phyloP scores from a whole-genome alignment of 306 rosid species.

The Senna tora region DNA sequence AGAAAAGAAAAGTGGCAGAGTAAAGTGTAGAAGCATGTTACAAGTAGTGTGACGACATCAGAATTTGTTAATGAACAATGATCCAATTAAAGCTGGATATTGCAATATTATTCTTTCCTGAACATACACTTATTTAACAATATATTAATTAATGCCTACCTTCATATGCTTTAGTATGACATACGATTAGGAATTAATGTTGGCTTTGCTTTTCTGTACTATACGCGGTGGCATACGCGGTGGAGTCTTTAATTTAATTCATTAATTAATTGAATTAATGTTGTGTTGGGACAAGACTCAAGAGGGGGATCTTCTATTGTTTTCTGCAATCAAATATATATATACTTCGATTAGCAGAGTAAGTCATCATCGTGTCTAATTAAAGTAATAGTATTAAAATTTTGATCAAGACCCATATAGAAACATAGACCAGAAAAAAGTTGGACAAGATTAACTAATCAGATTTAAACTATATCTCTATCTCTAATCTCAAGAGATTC shows the following conservation, averaged over 20 bases:
- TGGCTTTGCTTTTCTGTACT: slow-evolving; percentile 41
- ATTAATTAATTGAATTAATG: neutral
- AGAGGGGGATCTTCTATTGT: slow-evolving; percentile 14
- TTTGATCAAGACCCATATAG: slow-evolving; percentile 29
- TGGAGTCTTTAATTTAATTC: slow-evolving; percentile 34
- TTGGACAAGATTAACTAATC: slow-evolving; percentile 27
- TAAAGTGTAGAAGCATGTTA: slow-evolving; percentile 49
- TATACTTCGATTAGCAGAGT: slow-evolving; percentile 26
- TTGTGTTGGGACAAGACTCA: slow-evolving; percentile 47
- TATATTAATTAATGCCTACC: neutral
- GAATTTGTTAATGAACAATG: slow-evolving; percentile 32
- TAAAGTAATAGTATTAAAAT: slow-evolving; percentile 16
- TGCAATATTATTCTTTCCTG: slow-evolving; percentile 45
- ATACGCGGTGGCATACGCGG: slow-evolving; percentile 44
- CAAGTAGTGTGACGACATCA: slow-evolving; percentile 26
- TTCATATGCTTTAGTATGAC: slow-evolving; percentile 40
- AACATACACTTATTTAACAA: slow-evolving; percentile 45
- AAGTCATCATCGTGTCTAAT: slow-evolving; percentile 36
- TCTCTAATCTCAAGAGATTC: slow-evolving; percentile 36
- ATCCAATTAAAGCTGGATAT: slow-evolving; percentile 42
- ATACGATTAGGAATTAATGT: slow-evolving; percentile 23
- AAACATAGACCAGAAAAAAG: slow-evolving; percentile 41
- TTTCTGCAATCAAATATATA: slow-evolving; percentile 24
- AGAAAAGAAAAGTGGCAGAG: slow-evolving; percentile 31
- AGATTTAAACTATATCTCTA: slow-evolving; percentile 31